Percentiles rank a stretch among this genome's conserved stretches.
Evolutionary conservation across 2,329 filamentous ascomycete species (phyloP).

Genomic region (Leptographium radiaticola): DNA sequence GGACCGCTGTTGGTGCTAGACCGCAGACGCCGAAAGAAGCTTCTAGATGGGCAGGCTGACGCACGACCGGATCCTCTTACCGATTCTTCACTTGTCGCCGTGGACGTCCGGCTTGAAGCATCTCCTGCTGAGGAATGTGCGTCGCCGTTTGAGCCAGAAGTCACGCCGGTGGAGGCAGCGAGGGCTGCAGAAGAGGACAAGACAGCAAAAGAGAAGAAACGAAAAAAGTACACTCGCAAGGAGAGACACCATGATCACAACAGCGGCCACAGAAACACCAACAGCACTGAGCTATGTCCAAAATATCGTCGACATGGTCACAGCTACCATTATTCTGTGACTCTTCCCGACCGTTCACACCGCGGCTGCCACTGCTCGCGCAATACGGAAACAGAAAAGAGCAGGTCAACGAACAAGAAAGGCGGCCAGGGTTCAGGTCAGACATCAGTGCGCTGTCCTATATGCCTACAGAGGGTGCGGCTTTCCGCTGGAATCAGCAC

Average conservation of each 20-base stretch:
- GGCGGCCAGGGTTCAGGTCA: too few relatives aligned
- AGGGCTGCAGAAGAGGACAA: not conserved
- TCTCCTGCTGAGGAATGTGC: not conserved
- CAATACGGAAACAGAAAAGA: not conserved
- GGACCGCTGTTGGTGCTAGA: slow-evolving; percentile 1
- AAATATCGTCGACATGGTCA: not conserved
- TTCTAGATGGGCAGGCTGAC: not conserved
- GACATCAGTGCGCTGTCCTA: not conserved
- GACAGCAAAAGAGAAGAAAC: not conserved
- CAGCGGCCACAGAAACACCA: too few relatives aligned
- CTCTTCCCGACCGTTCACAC: not conserved
- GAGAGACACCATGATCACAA: not conserved
- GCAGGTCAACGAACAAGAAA: not conserved
- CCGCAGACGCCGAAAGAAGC: not conserved
- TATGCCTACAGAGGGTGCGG: not conserved
- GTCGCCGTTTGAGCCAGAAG: not conserved
- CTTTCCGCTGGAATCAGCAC: not conserved
- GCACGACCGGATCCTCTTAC: not conserved
- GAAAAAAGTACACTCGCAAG: not conserved
- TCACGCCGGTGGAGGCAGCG: not conserved
- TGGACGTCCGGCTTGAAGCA: not conserved
- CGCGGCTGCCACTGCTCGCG: not conserved
- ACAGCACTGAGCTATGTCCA: not conserved
- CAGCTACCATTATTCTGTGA: too few relatives aligned
- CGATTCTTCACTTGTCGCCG: not conserved